Conservation (phyloP, 2,329 filamentous ascomycete species). For the Trichophyton mentagrophytes region DNA sequence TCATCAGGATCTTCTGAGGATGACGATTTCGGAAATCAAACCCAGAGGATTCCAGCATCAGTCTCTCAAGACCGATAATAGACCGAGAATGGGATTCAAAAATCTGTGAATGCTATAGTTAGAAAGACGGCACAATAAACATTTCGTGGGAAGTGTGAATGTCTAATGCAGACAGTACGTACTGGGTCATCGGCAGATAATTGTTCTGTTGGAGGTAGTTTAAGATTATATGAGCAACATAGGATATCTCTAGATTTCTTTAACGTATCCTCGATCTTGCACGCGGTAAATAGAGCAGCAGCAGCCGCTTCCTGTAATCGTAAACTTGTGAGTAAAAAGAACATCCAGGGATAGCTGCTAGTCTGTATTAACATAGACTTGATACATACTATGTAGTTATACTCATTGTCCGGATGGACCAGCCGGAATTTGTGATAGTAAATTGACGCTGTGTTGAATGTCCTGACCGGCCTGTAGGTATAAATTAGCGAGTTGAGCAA, state of each 20-base stretch:
- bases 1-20: slow-evolving; percentile 72
- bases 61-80: slow-evolving; percentile 77
- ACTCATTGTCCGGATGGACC: slow-evolving; percentile 70
- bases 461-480: slow-evolving; percentile 60
- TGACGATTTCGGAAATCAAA: slow-evolving; percentile 90
- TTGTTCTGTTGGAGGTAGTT: slow-evolving; percentile 53
- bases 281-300: slow-evolving; percentile 79
- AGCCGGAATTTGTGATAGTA: slow-evolving; percentile 93
- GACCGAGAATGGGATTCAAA: slow-evolving; percentile 69
- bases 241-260: slow-evolving; percentile 94
- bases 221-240: slow-evolving; percentile 78
- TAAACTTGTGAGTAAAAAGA: slow-evolving; percentile 9
- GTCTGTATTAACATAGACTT: not conserved
- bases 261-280: slow-evolving; percentile 94
- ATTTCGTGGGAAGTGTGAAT: not conserved
- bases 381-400: slow-evolving; percentile 51
- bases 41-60: slow-evolving; percentile 81
- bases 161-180: slow-evolving; percentile 18
- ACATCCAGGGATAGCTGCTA: not conserved
- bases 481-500: not conserved
- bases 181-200: slow-evolving; percentile 72
- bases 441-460: slow-evolving; percentile 78
- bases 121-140: not conserved
- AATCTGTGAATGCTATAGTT: slow-evolving; percentile 39
- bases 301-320: slow-evolving; percentile 61